Evolutionary conservation across 2,329 filamentous ascomycete genomes (phyloP).

Genomic region (Colletotrichum coccodes): DNA sequence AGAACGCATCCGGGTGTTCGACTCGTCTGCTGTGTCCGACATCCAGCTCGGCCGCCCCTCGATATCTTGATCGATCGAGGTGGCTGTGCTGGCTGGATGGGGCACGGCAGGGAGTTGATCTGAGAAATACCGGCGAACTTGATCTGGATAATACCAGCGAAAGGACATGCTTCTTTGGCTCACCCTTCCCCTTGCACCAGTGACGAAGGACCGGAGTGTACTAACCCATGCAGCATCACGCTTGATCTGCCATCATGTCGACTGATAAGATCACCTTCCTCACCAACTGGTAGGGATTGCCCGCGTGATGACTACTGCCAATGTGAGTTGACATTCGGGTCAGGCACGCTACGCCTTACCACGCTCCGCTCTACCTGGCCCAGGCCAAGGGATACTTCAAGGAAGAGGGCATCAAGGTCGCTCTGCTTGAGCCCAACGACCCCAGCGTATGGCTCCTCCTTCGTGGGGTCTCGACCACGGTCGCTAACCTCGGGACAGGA

Average conservation of each 20-base stretch:
- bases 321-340: conserved; percentile 12
- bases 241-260: conserved; percentile 70
- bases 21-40: conserved; percentile 32
- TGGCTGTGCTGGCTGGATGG: not conserved
- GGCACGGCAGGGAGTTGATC: conserved; percentile 52
- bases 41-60: not conserved
- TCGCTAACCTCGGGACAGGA: conserved; percentile 56
- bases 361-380: conserved; percentile 80
- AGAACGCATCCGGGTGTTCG: conserved; percentile 59
- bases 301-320: not conserved
- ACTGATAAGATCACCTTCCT: conserved; percentile 88
- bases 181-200: conserved; percentile 43
- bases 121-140: conserved; percentile 88
- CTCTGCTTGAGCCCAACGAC: conserved; percentile 79
- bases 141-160: conserved; percentile 90
- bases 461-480: fast-evolving
- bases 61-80: conserved; percentile 27
- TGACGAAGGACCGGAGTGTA: conserved; percentile 43
- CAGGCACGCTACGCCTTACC: conserved; percentile 85
- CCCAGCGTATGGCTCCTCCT: conserved; percentile 65
- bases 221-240: conserved; percentile 59
- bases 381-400: conserved; percentile 81
- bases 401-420: conserved; percentile 81
- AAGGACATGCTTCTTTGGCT: conserved; percentile 82
- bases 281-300: conserved; percentile 76